Evolutionary conservation across 331 rosid genomes (phyloP).

Genomic region (Telfairia occidentalis): DNA sequence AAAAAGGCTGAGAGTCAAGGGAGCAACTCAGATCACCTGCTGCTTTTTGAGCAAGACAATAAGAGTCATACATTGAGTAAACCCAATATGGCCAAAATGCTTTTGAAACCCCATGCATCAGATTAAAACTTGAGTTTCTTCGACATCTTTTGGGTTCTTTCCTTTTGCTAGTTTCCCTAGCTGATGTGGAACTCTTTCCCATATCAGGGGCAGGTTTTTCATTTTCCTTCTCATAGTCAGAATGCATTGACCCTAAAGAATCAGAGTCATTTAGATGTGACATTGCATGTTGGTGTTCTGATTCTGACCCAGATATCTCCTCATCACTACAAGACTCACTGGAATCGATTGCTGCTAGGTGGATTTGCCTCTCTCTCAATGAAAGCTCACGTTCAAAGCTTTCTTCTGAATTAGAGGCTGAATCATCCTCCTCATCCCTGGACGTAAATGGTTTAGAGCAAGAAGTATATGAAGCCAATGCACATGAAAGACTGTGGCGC

Average conservation of each 20-base stretch:
- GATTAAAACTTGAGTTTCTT: slow-evolving; percentile 22
- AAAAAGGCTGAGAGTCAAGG: neutral
- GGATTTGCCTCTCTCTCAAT: slow-evolving; percentile 41
- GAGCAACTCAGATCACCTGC: slow-evolving; percentile 48
- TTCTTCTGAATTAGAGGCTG: slow-evolving; percentile 53
- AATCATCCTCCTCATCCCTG: slow-evolving; percentile 34
- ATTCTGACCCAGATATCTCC: slow-evolving; percentile 25
- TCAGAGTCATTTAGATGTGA: slow-evolving; percentile 32
- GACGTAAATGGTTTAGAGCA: slow-evolving; percentile 20
- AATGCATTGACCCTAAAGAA: slow-evolving; percentile 24
- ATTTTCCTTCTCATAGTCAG: slow-evolving; percentile 26
- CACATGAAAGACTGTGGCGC: slow-evolving; percentile 11
- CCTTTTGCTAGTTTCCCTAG: slow-evolving; percentile 29
- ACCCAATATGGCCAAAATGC: slow-evolving; percentile 83
- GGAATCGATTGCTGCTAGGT: slow-evolving; percentile 38
- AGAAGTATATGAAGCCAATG: slow-evolving; percentile 26
- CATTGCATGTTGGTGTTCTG: slow-evolving; percentile 32
- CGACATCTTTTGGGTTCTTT: slow-evolving; percentile 22
- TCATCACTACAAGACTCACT: slow-evolving; percentile 34
- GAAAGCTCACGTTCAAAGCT: slow-evolving; percentile 65
- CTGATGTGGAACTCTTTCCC: slow-evolving; percentile 39
- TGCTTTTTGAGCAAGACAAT: slow-evolving; percentile 70
- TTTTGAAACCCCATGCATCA: slow-evolving; percentile 37
- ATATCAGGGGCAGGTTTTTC: slow-evolving; percentile 26
- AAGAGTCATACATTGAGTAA: slow-evolving; percentile 78